These are phyloP conservation scores for Penicillium diatomitis DNA, from an alignment of 495 filamentous ascomycete species.

Conservation along the genomic window DNA sequence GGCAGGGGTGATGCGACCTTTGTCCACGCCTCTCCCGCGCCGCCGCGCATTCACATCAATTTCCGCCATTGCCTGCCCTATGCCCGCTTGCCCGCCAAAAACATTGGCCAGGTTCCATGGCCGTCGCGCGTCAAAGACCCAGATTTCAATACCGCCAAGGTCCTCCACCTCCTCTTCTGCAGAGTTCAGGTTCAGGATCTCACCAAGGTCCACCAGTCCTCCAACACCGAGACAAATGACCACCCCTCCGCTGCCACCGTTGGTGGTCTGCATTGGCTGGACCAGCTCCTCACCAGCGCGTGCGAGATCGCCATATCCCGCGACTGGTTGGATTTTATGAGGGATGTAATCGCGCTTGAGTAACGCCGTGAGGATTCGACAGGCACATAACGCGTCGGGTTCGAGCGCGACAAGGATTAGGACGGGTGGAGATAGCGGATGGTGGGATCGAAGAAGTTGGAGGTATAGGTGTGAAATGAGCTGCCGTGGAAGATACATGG, in stretches of 20 bases:
- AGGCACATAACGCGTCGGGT: slow-evolving; percentile 90
- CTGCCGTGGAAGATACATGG: slow-evolving; percentile 90
- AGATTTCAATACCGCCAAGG: slow-evolving; percentile 75
- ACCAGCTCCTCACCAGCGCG: slow-evolving; percentile 68
- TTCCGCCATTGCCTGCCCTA: slow-evolving; percentile 35
- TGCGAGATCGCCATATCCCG: slow-evolving; percentile 84
- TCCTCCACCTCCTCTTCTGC: slow-evolving; percentile 48
- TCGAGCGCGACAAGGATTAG: slow-evolving; percentile 91
- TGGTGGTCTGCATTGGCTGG: slow-evolving; percentile 67
- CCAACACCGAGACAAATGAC: slow-evolving; percentile 91
- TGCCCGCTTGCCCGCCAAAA: slow-evolving; percentile 60
- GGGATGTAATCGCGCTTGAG: slow-evolving; percentile 94
- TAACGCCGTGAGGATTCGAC: slow-evolving; percentile 81
- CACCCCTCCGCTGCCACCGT: slow-evolving; percentile 74
- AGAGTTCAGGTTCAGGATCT: slow-evolving; percentile 55
- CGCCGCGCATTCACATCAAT: slow-evolving; percentile 43
- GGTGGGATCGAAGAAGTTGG: slow-evolving; percentile 70
- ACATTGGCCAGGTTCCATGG: slow-evolving; percentile 95
- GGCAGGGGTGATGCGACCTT: slow-evolving; percentile 57
- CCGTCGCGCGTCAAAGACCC: slow-evolving; percentile 83
- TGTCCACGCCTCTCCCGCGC: slow-evolving; percentile 41
- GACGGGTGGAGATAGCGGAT: slow-evolving; percentile 77
- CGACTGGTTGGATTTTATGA: slow-evolving; percentile 94
- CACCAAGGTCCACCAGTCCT: slow-evolving; percentile 76
- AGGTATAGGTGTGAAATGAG: slow-evolving; percentile 85